Evolutionary conservation across 1,284 basidiomycete species (phyloP).

Genomic region (Leccinum angustisporum): DNA sequence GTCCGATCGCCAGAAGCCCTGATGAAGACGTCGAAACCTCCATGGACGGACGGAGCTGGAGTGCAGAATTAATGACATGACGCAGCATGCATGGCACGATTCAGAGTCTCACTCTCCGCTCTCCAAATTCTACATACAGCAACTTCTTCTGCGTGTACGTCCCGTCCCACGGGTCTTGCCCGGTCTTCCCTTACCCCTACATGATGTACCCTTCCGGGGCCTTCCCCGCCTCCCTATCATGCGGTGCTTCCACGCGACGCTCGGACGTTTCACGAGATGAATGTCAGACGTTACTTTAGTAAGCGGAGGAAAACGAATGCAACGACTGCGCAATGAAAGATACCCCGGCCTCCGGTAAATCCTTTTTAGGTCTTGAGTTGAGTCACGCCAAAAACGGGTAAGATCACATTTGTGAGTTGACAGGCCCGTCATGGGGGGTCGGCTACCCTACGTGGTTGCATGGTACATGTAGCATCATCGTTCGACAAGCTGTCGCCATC

Average conservation of each 20-base stretch:
- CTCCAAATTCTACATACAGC: not conserved
- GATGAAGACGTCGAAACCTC: not conserved
- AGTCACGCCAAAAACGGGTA: not conserved
- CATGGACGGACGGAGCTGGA: not conserved
- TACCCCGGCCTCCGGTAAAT: slow-evolving; percentile 12
- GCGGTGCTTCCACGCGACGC: slow-evolving; percentile 15
- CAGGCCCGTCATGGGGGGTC: slow-evolving; percentile 1
- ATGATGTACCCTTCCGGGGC: not conserved
- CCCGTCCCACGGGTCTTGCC: not conserved
- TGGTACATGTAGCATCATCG: not conserved
- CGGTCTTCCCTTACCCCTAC: not conserved
- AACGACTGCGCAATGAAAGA: not conserved
- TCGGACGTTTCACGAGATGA: slow-evolving; percentile 24
- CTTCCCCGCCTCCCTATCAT: not conserved
- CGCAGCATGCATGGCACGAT: not conserved
- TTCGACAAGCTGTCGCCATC: not conserved
- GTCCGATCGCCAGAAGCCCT: slow-evolving; percentile 15
- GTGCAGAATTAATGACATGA: not conserved
- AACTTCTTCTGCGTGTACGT: not conserved
- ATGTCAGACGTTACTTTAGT: not conserved
- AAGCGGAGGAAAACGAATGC: not conserved
- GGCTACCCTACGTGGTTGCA: not conserved
- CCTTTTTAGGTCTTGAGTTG: slow-evolving; percentile 11
- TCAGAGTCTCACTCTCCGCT: not conserved
- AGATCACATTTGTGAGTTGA: not conserved